These are phyloP conservation scores for Blastobotrys illinoisensis DNA, from an alignment of 1,139 yeast genomes.

Conservation along the genomic window DNA sequence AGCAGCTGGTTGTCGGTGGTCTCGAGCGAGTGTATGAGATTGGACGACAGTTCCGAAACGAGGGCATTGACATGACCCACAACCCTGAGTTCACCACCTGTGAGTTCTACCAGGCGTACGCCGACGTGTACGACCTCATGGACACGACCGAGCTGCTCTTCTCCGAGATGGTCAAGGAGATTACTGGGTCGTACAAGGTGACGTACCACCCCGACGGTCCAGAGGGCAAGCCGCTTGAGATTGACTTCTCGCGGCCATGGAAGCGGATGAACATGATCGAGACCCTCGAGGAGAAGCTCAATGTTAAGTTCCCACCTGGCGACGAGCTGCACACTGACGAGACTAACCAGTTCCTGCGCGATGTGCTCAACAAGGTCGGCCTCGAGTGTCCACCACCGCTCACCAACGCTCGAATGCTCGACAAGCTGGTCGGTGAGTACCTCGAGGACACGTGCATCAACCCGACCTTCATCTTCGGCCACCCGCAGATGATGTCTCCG, in stretches of 20 bases:
- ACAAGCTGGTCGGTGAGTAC: slow-evolving; percentile 89
- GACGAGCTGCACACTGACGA: slow-evolving; percentile 91
- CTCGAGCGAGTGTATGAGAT: slow-evolving; percentile 82
- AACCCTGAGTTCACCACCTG: slow-evolving; percentile 94
- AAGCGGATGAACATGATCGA: slow-evolving; percentile 97
- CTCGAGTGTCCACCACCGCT: slow-evolving; percentile 94
- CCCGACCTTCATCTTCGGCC: slow-evolving; percentile 97
- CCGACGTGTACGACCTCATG: slow-evolving; percentile 74
- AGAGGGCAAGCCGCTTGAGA: slow-evolving; percentile 66
- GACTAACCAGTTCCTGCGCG: slow-evolving; percentile 85
- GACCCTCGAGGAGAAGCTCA: slow-evolving; percentile 80
- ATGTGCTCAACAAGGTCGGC: slow-evolving; percentile 69
- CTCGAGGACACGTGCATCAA: slow-evolving; percentile 87
- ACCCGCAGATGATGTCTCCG: slow-evolving; percentile 99
- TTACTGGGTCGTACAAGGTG: slow-evolving; percentile 83
- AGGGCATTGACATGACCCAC: slow-evolving; percentile 88
- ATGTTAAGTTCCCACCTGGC: slow-evolving; percentile 92
- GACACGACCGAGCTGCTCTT: slow-evolving; percentile 91
- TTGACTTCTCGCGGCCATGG: slow-evolving; percentile 97
- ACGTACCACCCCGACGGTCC: slow-evolving; percentile 88
- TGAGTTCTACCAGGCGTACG: slow-evolving; percentile 84
- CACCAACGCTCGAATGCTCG: slow-evolving; percentile 98
- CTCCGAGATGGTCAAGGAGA: slow-evolving; percentile 95
- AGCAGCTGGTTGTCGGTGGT: slow-evolving; percentile 74
- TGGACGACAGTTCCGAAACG: slow-evolving; percentile 82